phyloP scores from a whole-genome alignment of 176 grass and related monocot genomes.

The Typha latifolia region DNA sequence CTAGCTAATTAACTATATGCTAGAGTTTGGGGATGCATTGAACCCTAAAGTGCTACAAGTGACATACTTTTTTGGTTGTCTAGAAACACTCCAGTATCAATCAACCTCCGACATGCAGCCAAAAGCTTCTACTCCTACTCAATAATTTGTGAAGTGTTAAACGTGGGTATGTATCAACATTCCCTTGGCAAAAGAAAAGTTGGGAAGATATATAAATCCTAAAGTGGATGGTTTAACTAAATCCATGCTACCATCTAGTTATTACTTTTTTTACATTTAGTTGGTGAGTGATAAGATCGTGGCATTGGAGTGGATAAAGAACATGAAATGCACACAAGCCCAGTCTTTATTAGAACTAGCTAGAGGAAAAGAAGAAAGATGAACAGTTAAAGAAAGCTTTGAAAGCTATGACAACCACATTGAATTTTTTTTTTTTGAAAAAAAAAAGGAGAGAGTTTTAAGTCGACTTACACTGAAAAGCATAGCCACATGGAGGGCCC shows the following conservation, averaged over 20 bases:
- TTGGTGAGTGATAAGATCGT: not conserved
- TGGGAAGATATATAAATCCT: not conserved
- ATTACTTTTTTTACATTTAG: not conserved
- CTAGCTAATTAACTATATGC: too few relatives aligned
- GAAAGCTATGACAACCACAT: too few relatives aligned
- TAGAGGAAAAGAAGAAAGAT: not conserved
- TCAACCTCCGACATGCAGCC: slow-evolving; percentile 8
- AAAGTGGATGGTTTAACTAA: too few relatives aligned
- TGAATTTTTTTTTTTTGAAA: too few relatives aligned
- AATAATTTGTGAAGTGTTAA: not conserved
- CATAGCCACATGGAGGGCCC: slow-evolving; percentile 2
- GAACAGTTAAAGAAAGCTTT: not conserved
- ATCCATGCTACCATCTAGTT: not conserved
- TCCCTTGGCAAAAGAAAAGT: not conserved
- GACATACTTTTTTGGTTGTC: not conserved
- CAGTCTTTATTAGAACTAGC: not conserved
- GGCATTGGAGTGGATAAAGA: not conserved
- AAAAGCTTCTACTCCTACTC: slow-evolving; percentile 6
- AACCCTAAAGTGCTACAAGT: not conserved
- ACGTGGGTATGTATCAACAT: not conserved
- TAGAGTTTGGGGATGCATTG: not conserved
- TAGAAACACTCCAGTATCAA: not conserved
- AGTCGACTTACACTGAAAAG: not conserved
- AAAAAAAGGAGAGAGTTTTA: not conserved
- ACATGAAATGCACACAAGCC: not conserved